Evolutionary conservation across 208 protist species (phyloP).

Genomic region (Vickermania ingenoplastis): DNA sequence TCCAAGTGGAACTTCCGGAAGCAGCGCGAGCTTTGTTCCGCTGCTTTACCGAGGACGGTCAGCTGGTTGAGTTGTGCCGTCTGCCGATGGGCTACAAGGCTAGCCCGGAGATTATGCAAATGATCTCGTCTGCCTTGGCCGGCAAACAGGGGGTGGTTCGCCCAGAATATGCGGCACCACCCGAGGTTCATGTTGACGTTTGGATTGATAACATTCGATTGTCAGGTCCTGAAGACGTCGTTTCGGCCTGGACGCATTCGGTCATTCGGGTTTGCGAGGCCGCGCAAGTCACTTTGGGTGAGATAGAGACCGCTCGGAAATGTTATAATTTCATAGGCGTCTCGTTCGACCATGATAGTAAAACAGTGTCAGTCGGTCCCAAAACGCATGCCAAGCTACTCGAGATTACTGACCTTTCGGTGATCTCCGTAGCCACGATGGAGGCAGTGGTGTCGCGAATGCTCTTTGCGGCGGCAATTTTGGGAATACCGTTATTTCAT

Average conservation of each 20-base stretch:
- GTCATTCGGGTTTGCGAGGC: not conserved
- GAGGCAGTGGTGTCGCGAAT: not conserved
- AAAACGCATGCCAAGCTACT: not conserved
- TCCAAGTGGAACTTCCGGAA: not conserved
- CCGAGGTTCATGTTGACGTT: not conserved
- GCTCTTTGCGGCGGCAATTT: not conserved
- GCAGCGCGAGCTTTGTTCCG: not conserved
- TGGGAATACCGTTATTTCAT: not conserved
- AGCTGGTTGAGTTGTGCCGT: not conserved
- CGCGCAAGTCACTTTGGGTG: not conserved
- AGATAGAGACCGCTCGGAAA: not conserved
- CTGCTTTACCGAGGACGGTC: not conserved
- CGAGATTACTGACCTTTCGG: not conserved
- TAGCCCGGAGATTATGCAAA: slow-evolving; percentile 2
- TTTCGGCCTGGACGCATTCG: not conserved
- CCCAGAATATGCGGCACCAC: not conserved
- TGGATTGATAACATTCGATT: slow-evolving; percentile 4
- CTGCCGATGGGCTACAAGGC: slow-evolving; percentile 1
- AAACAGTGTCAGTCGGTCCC: no score
- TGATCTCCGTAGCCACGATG: not conserved
- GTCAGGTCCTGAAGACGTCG: not conserved
- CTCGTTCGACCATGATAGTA: not conserved
- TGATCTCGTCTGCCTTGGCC: not conserved
- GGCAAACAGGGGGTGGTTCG: not conserved
- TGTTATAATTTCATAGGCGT: not conserved